Evolutionary conservation across 202 grass and related monocot species (phyloP).

Genomic region (Alloteropsis angusta): DNA sequence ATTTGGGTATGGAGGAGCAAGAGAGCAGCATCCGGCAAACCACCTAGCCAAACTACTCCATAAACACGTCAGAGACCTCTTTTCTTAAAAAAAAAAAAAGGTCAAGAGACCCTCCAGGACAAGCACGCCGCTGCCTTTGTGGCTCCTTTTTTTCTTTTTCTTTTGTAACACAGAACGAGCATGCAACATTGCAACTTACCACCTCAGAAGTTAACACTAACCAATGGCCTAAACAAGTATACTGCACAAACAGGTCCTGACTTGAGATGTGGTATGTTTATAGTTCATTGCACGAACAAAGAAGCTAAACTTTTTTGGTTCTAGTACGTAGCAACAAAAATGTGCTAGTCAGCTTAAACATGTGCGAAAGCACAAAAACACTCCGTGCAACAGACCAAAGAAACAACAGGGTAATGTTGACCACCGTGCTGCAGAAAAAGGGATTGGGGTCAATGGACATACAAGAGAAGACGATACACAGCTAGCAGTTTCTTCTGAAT

Average conservation of each 20-base stretch:
- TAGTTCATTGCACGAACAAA: background rate
- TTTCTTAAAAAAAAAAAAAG: too few species aligned
- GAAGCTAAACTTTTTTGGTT: background rate
- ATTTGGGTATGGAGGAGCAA: background rate
- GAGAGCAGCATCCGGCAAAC: background rate
- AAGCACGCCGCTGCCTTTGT: background rate
- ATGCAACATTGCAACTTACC: background rate
- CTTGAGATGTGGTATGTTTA: background rate
- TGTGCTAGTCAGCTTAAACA: background rate
- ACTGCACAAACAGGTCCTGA: background rate
- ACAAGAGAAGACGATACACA: background rate
- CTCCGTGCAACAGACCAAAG: background rate
- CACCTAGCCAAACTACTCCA: background rate
- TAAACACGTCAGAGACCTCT: background rate
- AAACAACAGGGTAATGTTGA: background rate
- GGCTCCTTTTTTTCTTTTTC: background rate
- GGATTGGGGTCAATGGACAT: conserved; percentile 11
- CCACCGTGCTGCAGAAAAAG: background rate
- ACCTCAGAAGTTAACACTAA: background rate
- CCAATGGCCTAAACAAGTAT: background rate
- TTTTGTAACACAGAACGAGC: background rate
- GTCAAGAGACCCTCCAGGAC: too few species aligned
- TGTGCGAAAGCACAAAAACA: background rate
- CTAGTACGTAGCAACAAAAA: background rate
- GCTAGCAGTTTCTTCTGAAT: background rate